Evolutionary conservation across 495 filamentous ascomycete genomes (phyloP).

Genomic region (Penicillium paxilli): DNA sequence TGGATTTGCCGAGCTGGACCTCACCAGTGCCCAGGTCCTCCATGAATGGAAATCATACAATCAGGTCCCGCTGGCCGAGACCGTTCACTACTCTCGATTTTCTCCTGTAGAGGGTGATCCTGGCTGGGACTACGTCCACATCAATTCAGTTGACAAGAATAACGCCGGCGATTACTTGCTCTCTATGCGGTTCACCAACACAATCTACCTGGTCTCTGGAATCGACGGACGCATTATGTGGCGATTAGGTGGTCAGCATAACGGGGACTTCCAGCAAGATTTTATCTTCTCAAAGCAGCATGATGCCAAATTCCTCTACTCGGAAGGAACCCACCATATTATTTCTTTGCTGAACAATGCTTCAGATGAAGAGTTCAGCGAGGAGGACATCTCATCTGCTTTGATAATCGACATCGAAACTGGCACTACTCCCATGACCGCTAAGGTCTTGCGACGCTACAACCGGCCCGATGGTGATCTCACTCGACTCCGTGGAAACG

Average conservation of each 20-base stretch:
- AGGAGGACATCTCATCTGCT: constrained; percentile 48
- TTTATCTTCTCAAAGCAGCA: constrained; percentile 63
- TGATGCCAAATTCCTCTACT: constrained; percentile 53
- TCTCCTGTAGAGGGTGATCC: constrained; percentile 17
- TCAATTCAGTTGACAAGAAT: constrained; percentile 62
- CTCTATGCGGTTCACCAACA: constrained; percentile 55
- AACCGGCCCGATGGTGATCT: constrained; percentile 41
- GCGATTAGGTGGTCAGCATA: constrained; percentile 49
- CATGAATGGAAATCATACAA: constrained; percentile 47
- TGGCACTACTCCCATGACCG: constrained; percentile 43
- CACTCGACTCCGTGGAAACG: constrained; percentile 56
- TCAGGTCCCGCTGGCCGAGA: constrained; percentile 33
- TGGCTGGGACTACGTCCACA: constrained; percentile 61
- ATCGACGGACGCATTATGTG: constrained; percentile 56
- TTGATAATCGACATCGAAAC: constrained; percentile 53
- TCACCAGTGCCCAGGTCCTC: constrained; percentile 36
- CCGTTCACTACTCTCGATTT: constrained; percentile 18
- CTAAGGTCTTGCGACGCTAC: constrained; percentile 38
- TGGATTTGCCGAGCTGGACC: constrained; percentile 44
- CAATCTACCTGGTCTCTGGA: constrained; percentile 58
- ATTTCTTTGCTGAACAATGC: constrained; percentile 57
- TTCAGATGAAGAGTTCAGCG: constrained; percentile 41
- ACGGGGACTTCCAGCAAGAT: constrained; percentile 38
- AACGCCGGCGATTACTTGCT: constrained; percentile 55
- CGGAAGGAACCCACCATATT: constrained; percentile 38